Evolutionary conservation across 2,329 filamentous ascomycete species (phyloP).

Genomic region (Tolypocladium paradoxum): DNA sequence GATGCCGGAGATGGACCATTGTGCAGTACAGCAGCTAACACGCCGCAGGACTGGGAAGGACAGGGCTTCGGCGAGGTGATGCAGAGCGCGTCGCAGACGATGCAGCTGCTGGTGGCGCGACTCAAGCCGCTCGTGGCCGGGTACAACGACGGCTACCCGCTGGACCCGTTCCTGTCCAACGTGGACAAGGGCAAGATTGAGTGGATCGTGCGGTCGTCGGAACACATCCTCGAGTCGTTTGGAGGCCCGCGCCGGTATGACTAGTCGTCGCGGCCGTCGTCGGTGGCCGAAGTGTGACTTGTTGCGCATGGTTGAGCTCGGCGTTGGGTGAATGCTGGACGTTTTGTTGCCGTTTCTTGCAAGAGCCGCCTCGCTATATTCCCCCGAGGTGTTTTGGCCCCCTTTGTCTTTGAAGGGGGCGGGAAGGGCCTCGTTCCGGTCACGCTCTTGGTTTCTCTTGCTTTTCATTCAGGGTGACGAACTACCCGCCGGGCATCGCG

Average conservation of each 20-base stretch:
- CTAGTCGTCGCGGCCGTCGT: slow-evolving; percentile 4
- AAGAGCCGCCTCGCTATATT: neutral
- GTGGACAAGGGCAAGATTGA: slow-evolving; percentile 27
- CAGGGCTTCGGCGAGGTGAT: slow-evolving; percentile 24
- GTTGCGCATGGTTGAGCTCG: slow-evolving; percentile 1
- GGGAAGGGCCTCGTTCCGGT: neutral
- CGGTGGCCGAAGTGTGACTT: neutral
- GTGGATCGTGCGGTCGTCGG: slow-evolving; percentile 25
- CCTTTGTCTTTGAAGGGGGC: neutral
- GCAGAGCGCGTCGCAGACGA: slow-evolving; percentile 27
- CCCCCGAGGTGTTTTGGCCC: neutral
- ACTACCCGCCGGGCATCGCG: neutral
- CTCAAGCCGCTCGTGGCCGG: slow-evolving; percentile 22
- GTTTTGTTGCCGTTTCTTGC: neutral
- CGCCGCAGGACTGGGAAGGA: slow-evolving; percentile 26
- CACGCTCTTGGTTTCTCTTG: neutral
- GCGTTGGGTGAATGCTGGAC: slow-evolving; percentile 2
- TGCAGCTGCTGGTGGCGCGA: slow-evolving; percentile 25
- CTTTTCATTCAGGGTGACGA: neutral
- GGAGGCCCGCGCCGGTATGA: slow-evolving; percentile 17
- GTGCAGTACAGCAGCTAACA: slow-evolving; percentile 8
- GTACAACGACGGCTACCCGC: slow-evolving; percentile 25
- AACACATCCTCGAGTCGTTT: slow-evolving; percentile 24
- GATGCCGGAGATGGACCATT: neutral
- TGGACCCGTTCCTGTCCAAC: slow-evolving; percentile 27